Evolutionary conservation across 2,329 filamentous ascomycete species (phyloP).

Genomic region (Colletotrichum camelliae): DNA sequence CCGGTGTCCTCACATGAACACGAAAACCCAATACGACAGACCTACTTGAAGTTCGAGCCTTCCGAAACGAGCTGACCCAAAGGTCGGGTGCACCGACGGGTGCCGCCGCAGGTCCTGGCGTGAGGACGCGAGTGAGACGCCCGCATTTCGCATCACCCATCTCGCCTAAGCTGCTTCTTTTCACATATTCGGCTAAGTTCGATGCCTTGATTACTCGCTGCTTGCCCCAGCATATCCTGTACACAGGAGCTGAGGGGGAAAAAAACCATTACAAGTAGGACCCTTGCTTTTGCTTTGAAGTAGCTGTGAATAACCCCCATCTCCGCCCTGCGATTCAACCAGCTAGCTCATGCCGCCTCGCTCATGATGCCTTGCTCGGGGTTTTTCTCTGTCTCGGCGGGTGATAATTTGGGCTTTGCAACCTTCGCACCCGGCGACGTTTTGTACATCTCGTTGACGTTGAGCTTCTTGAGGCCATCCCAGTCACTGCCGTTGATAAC

Average conservation of each 20-base stretch:
- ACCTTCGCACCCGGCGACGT: conserved; percentile 14
- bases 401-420: not conserved
- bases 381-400: not conserved
- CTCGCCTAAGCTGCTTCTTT: not conserved
- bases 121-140: not conserved
- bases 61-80: not conserved
- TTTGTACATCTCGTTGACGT: conserved; percentile 75
- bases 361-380: not conserved
- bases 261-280: not conserved
- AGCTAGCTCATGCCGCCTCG: not conserved
- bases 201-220: not conserved
- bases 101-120: not conserved
- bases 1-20: not conserved
- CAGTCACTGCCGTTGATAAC: conserved; percentile 75
- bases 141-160: not conserved
- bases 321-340: too few species aligned
- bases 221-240: not conserved
- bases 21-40: not conserved
- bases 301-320: not conserved
- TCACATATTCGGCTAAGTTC: not conserved
- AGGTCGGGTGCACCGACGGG: not conserved
- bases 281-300: not conserved
- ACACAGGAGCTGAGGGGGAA: not conserved
- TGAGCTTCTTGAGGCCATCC: conserved; percentile 77
- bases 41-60: not conserved